A percentile compares a stretch with the other conserved stretches of the same genome.
Evolutionary conservation across 2,329 filamentous ascomycete species (phyloP).

Genomic region (Ambrosiella cleistominuta): DNA sequence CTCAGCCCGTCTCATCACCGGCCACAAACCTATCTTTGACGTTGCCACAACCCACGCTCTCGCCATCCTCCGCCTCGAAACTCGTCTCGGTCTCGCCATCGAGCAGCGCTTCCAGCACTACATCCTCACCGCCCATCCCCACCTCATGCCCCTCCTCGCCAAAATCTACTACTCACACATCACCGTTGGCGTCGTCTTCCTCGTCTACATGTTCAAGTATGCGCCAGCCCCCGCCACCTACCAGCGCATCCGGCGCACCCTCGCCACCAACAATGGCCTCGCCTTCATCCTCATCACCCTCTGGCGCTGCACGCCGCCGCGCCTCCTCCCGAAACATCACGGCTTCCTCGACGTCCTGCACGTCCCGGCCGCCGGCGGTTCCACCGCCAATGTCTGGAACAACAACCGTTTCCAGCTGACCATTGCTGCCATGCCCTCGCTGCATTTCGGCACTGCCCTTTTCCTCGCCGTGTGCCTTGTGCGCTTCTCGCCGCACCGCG

Average conservation of each 20-base stretch:
- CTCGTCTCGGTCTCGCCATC: constrained; percentile 22
- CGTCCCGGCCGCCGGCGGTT: constrained; percentile 15
- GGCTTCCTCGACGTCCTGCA: constrained; percentile 31
- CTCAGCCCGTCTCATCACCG: constrained; percentile 24
- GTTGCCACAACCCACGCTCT: constrained; percentile 24
- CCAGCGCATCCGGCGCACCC: constrained; percentile 26
- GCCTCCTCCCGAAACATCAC: constrained; percentile 28
- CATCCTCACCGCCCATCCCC: constrained; percentile 21
- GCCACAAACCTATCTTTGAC: constrained; percentile 22
- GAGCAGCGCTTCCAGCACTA: constrained; percentile 25
- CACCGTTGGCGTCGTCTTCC: constrained; percentile 26
- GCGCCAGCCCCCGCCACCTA: constrained; percentile 22
- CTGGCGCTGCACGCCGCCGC: constrained; percentile 31
- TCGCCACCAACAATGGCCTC: constrained; percentile 30
- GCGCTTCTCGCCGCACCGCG: constrained; percentile 24
- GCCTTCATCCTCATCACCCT: constrained; percentile 29
- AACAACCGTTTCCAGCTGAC: constrained; percentile 29
- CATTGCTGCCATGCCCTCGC: constrained; percentile 31
- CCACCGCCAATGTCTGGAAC: constrained; percentile 22
- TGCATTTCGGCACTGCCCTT: constrained; percentile 28
- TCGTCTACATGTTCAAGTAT: constrained; percentile 30
- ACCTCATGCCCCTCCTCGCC: constrained; percentile 24
- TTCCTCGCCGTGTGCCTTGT: constrained; percentile 21
- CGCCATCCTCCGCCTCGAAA: constrained; percentile 24
- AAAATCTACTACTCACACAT: constrained; percentile 31